Base-by-base conservation (phyloP, 75 land plant species). In the Ceratopteris richardii region DNA sequence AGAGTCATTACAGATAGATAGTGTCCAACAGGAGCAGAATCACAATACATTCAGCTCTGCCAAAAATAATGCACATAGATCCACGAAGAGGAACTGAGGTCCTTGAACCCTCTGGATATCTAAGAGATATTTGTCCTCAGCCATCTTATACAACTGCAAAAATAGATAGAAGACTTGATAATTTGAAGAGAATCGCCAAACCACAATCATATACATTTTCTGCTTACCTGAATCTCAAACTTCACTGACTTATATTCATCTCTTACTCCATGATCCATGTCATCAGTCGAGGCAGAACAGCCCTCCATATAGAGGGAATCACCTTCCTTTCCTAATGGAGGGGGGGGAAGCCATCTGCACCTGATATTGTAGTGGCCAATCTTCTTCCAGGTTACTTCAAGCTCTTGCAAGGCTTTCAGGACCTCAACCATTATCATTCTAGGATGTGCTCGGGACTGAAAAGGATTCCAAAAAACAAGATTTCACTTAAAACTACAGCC, bases 391-490 rank as follows among this genome's bases (percentile, higher is more conserved):
- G 64, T 59, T 58, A 91, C 84, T 58, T 75, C 83, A 68, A 91
- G 65, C 37, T 91, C 92, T 70, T 87, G 97, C 60, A 91, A 56
- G 28, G 91, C 85, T 61, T 75, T 73, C 44, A 80, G 61, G 19
- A 87, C 93, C 67, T 84, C 92, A 20, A 64, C 75, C 93, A 91
- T 87, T 56, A 91, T 91, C 60, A 87, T 88, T 31, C 88, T 69
- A 27, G 97, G 97, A 64, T 78, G 82, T n/a, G 93, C 97, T 50
- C 84, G 82, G 12, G 92, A 87, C 92, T 91, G 76, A 42, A 48
- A 17, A 48, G 11, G 51, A 17, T 18, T 5, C 4, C 51, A 48
- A 48, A 48, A 17, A 6, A 48, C 51, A 48, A n/a, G n/a, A n/a
- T n/a, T n/a, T n/a, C n/a, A n/a, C n/a, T n/a, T n/a, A n/a, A n/a